phyloP scores from a whole-genome alignment of 306 rosid species.

The Canavalia ensiformis region DNA sequence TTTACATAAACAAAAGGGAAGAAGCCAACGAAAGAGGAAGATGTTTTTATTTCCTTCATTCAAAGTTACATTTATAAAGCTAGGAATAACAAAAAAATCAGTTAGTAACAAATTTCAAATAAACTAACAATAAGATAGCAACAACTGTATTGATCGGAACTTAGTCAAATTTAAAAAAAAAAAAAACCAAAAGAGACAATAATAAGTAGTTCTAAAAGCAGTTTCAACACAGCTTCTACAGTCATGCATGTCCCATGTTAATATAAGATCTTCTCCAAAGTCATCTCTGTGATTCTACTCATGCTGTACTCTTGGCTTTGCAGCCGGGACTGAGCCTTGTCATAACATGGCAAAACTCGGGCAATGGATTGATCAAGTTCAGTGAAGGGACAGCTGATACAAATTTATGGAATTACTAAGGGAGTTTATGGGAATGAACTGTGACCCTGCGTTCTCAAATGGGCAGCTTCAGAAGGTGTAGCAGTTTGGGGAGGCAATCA shows the following conservation, averaged over 20 bases:
- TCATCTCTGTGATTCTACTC: constrained; percentile 43
- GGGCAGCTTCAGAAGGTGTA: constrained; percentile 75
- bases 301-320: constrained; percentile 38
- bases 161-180: no score
- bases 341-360: constrained; percentile 55
- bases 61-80: no score
- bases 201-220: no score
- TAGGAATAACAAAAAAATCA: no score
- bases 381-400: constrained; percentile 63
- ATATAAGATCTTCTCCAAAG: constrained; percentile 55
- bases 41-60: no score
- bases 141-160: no score
- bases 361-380: constrained; percentile 45
- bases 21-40: no score
- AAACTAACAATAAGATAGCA: no score
- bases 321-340: constrained; percentile 53
- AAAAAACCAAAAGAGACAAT: no score
- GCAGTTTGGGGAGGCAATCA: constrained; percentile 68
- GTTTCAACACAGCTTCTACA: constrained; percentile 50
- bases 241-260: constrained; percentile 71
- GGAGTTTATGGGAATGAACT: constrained; percentile 60
- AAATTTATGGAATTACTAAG: constrained; percentile 72
- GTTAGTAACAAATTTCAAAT: no score
- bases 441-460: constrained; percentile 49
- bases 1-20: no score